phyloP scores from a whole-genome alignment of 768 basidiomycete species.

The Tricholoma flavovirens region DNA sequence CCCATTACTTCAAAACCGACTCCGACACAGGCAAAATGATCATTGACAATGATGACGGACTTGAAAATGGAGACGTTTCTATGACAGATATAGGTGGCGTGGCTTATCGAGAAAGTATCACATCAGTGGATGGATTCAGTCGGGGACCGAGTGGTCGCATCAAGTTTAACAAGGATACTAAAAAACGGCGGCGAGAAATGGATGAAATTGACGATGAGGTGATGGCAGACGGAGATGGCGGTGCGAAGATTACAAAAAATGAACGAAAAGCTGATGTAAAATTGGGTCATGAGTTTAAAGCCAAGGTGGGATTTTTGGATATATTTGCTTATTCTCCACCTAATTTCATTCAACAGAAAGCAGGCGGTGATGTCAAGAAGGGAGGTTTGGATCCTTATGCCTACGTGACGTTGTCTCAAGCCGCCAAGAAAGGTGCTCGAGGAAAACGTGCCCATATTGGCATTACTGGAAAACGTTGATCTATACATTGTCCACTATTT shows the following conservation, averaged over 20 bases:
- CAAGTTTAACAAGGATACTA: constrained; percentile 97
- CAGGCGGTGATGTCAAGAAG: constrained; percentile 90
- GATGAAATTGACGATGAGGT: constrained; percentile 64
- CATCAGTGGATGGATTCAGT: constrained; percentile 85
- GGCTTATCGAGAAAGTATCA: constrained; percentile 80
- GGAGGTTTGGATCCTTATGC: constrained; percentile 88
- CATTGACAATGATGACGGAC: constrained; percentile 54
- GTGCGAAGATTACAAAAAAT: constrained; percentile 44
- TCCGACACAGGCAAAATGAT: constrained; percentile 77
- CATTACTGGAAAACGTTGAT: constrained; percentile 55
- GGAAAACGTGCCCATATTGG: constrained; percentile 39
- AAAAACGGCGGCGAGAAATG: constrained; percentile 77
- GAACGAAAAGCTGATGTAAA: constrained; percentile 44
- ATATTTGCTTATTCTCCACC: constrained; percentile 4
- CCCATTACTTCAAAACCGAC: constrained; percentile 82
- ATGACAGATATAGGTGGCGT: constrained; percentile 56
- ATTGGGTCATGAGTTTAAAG: constrained; percentile 88
- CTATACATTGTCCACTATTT: constrained; percentile 9
- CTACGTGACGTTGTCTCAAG: constrained; percentile 80
- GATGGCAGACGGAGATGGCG: constrained; percentile 64
- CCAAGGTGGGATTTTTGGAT: constrained; percentile 60
- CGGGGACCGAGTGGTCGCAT: constrained; percentile 79
- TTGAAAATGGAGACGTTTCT: constrained; percentile 35
- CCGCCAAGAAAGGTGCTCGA: constrained; percentile 58
- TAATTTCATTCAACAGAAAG: constrained; percentile 54